phyloP scores from a whole-genome alignment of 768 basidiomycete genomes.

The Russula abietina region DNA sequence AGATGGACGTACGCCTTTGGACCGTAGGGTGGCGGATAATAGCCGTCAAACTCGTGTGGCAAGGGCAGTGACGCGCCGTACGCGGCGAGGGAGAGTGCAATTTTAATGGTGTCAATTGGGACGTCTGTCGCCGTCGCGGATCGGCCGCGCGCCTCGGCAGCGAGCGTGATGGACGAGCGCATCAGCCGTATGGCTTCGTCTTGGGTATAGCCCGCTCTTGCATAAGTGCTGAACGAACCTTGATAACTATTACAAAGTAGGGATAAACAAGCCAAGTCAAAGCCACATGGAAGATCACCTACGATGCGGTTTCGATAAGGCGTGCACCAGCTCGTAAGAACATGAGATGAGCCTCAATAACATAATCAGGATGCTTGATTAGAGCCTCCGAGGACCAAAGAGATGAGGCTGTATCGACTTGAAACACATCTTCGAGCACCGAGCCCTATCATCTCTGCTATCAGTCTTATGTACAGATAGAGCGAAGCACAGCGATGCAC shows the following conservation, averaged over 20 bases:
- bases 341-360: conserved; percentile 53
- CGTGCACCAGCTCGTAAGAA: conserved; percentile 63
- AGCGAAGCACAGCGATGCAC: not conserved
- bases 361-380: conserved; percentile 44
- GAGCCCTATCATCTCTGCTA: conserved; percentile 44
- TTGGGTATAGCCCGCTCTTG: conserved; percentile 42
- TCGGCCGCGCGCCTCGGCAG: conserved; percentile 40
- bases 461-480: not conserved
- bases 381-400: conserved; percentile 71
- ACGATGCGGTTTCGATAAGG: conserved; percentile 69
- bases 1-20: conserved; percentile 45
- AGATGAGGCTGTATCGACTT: conserved; percentile 45
- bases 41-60: conserved; percentile 67
- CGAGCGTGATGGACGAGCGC: conserved; percentile 48
- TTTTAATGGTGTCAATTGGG: conserved; percentile 32
- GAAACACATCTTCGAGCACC: conserved; percentile 48
- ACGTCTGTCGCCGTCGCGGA: conserved; percentile 30
- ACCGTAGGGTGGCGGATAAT: conserved; percentile 72
- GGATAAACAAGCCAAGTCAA: not conserved
- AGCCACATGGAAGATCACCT: conserved; percentile 21
- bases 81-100: conserved; percentile 69
- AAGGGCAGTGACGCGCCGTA: conserved; percentile 62
- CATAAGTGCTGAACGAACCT: conserved; percentile 50
- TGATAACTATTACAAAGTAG: conserved; percentile 48
- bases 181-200: conserved; percentile 43